Evolutionary conservation across 108 stramenopile genomes (phyloP).

Genomic region (Cafeteria roenbergensis): DNA sequence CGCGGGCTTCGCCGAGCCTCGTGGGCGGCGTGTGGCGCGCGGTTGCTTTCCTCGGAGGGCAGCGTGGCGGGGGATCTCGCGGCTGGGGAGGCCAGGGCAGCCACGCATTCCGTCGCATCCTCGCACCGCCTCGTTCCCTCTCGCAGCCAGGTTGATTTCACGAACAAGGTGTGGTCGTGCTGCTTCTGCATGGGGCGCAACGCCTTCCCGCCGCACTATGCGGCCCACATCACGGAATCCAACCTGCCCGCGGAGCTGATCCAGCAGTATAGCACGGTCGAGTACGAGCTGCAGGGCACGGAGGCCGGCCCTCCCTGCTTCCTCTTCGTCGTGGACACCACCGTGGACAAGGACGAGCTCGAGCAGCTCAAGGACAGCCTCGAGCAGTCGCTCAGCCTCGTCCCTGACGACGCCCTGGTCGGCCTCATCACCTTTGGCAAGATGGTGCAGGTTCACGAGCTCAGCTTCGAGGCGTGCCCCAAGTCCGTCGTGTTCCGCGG

Average conservation of each 20-base stretch:
- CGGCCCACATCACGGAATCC: constrained; percentile 87
- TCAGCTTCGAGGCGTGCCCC: constrained; percentile 73
- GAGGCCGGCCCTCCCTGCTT: constrained; percentile 78
- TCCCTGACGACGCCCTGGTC: constrained; percentile 82
- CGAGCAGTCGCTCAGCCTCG: constrained; percentile 72
- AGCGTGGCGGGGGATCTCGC: too few species aligned
- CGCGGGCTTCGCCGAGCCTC: too few species aligned
- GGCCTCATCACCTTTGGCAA: constrained; percentile 94
- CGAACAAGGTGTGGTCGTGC: constrained; percentile 92
- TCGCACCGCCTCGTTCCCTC: not conserved
- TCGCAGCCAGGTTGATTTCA: constrained; percentile 60
- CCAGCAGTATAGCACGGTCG: constrained; percentile 89
- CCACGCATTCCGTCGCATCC: not conserved
- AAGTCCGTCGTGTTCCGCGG: constrained; percentile 83
- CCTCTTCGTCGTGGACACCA: constrained; percentile 88
- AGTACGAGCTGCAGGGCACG: constrained; percentile 82
- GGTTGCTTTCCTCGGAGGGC: too few species aligned
- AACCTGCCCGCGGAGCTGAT: constrained; percentile 97
- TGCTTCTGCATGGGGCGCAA: constrained; percentile 92
- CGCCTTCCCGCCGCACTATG: constrained; percentile 97
- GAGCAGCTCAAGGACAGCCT: constrained; percentile 79
- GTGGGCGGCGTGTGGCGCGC: too few species aligned
- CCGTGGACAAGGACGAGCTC: constrained; percentile 76
- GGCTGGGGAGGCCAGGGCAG: not conserved
- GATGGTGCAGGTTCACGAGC: constrained; percentile 90